A percentile compares a stretch with the other conserved stretches of the same genome.
These are phyloP conservation scores for Clonostachys solani DNA, from an alignment of 2,329 filamentous ascomycete species.

Conservation along the genomic window DNA sequence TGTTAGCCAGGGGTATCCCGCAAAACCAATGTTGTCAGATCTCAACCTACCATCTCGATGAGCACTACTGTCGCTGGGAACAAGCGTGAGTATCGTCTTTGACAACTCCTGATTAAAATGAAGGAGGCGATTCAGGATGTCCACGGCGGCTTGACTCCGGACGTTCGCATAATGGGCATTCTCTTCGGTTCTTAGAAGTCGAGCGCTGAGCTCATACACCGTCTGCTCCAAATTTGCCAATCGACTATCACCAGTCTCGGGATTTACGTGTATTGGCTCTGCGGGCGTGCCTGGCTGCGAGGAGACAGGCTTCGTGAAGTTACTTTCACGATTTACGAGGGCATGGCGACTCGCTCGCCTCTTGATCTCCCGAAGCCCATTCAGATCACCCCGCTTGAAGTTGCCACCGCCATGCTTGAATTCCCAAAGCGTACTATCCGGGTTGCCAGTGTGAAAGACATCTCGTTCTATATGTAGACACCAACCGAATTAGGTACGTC, in stretches of 20 bases:
- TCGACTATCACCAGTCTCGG: conserved; percentile 73
- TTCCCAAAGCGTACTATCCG: conserved; percentile 94
- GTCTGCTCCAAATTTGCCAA: conserved; percentile 74
- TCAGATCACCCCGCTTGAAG: conserved; percentile 91
- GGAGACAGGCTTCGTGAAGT: conserved; percentile 66
- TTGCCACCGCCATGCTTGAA: conserved; percentile 98
- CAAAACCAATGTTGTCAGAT: conserved; percentile 15
- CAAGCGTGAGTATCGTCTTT: conserved; percentile 66
- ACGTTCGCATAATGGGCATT: conserved; percentile 72
- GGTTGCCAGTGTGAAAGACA: conserved; percentile 92
- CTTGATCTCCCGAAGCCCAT: conserved; percentile 91
- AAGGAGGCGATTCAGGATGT: conserved; percentile 66
- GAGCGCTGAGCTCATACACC: conserved; percentile 72
- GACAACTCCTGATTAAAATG: conserved; percentile 85
- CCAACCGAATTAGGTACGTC: neutral
- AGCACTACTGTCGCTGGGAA: conserved; percentile 71
- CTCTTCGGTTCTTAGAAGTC: conserved; percentile 81
- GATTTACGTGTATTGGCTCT: conserved; percentile 64
- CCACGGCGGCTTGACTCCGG: conserved; percentile 77
- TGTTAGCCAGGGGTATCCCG: conserved; percentile 34
- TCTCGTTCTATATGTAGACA: conserved; percentile 70
- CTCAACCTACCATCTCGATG: conserved; percentile 73
- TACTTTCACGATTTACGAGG: conserved; percentile 88
- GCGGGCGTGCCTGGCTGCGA: conserved; percentile 83
- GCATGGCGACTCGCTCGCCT: conserved; percentile 89